Evolutionary conservation across 2,329 filamentous ascomycete genomes (phyloP).

Genomic region (Aspergillus hortae): DNA sequence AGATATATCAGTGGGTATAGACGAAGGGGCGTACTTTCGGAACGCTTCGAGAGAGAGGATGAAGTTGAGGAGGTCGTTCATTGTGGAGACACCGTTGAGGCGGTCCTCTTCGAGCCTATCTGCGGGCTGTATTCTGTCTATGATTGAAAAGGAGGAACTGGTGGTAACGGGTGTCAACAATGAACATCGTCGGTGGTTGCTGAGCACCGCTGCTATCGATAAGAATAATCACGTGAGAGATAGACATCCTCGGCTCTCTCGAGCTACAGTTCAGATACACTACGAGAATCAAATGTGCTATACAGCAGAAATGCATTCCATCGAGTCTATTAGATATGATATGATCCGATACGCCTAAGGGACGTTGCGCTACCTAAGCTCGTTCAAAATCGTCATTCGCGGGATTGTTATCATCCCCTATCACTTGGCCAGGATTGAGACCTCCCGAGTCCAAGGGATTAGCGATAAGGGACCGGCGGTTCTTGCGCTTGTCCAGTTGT

Average conservation of each 20-base stretch:
- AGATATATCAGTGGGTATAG: background rate
- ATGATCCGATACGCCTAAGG: slow-evolving; percentile 17
- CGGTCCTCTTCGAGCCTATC: background rate
- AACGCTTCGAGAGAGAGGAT: slow-evolving; percentile 60
- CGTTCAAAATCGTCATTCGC: slow-evolving; percentile 48
- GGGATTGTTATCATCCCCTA: slow-evolving; percentile 30
- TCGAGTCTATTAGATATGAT: slow-evolving; percentile 19
- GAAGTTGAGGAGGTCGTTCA: slow-evolving; percentile 64
- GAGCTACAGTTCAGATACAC: no score
- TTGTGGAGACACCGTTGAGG: slow-evolving; percentile 10
- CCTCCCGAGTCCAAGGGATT: slow-evolving; percentile 53
- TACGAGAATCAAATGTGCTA: background rate
- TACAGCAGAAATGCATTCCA: slow-evolving; percentile 6
- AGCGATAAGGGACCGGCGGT: slow-evolving; percentile 55
- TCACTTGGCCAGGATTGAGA: slow-evolving; percentile 34
- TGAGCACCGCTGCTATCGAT: slow-evolving; percentile 8
- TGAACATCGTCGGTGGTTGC: slow-evolving; percentile 1
- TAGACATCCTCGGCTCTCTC: background rate
- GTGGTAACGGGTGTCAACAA: slow-evolving; percentile 2
- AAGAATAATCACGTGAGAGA: slow-evolving; percentile 3
- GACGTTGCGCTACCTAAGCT: slow-evolving; percentile 24
- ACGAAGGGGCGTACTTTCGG: slow-evolving; percentile 46
- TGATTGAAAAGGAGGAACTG: background rate
- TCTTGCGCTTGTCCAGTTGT: slow-evolving; percentile 51
- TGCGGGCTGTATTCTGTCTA: background rate